Evolutionary conservation across 768 basidiomycete genomes (phyloP).

Genomic region (Amanita pallidorosea): DNA sequence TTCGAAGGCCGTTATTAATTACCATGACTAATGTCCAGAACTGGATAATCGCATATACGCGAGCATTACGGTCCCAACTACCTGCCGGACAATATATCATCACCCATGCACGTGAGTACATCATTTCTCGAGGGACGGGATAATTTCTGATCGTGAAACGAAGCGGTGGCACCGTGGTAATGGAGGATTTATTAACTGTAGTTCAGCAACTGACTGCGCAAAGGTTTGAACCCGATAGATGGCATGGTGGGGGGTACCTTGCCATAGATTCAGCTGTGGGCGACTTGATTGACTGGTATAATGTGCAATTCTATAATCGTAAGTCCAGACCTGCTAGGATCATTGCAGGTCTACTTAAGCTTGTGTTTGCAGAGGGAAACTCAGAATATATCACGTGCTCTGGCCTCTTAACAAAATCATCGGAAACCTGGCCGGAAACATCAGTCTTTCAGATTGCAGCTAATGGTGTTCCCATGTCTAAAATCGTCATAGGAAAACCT

Average conservation of each 20-base stretch:
- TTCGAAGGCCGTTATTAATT: not conserved
- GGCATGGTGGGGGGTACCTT: conserved; percentile 43
- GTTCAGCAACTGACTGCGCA: not conserved
- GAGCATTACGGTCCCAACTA: conserved; percentile 34
- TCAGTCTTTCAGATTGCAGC: conserved; percentile 50
- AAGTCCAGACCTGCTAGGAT: conserved; percentile 9
- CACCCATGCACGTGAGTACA: conserved; percentile 41
- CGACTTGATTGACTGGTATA: conserved; percentile 55
- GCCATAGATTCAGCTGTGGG: conserved; percentile 43
- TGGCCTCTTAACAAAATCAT: conserved; percentile 24
- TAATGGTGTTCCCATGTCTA: conserved; percentile 29
- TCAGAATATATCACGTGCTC: conserved; percentile 55
- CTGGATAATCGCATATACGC: conserved; percentile 47
- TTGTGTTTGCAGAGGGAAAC: conserved; percentile 35
- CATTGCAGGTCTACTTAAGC: not conserved
- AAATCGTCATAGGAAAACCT: conserved; percentile 64
- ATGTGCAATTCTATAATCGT: conserved; percentile 28
- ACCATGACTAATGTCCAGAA: conserved; percentile 11
- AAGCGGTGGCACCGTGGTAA: conserved; percentile 42
- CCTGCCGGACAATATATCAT: conserved; percentile 39
- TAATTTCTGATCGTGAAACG: not conserved
- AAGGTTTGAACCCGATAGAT: conserved; percentile 32
- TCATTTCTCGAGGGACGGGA: not conserved
- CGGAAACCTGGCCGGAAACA: conserved; percentile 45
- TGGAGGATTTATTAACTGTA: not conserved